A percentile compares a stretch with the other conserved stretches of the same genome.
These are phyloP conservation scores for Heracleum sosnowskyi DNA, from an alignment of 129 eudicot species.

Conservation along the genomic window DNA sequence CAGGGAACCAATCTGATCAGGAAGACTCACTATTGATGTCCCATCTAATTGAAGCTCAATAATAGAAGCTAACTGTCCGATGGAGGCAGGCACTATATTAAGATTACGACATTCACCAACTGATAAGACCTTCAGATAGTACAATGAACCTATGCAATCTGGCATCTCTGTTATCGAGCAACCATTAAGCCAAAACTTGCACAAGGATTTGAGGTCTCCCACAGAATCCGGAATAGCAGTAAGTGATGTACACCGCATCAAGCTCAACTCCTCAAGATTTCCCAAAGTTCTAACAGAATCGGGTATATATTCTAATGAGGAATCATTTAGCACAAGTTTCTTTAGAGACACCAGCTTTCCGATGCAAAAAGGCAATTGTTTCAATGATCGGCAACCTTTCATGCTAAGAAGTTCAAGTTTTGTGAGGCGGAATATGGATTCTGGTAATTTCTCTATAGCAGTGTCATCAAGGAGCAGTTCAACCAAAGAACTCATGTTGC, in stretches of 20 bases:
- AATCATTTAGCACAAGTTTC: slow-evolving; percentile 16
- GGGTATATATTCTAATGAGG: slow-evolving; percentile 22
- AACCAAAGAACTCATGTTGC: slow-evolving; percentile 23
- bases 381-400: slow-evolving; percentile 8
- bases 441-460: slow-evolving; percentile 26
- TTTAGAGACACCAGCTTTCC: slow-evolving; percentile 24
- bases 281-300: slow-evolving; percentile 22
- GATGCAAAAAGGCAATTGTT: slow-evolving; percentile 19
- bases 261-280: slow-evolving; percentile 21
- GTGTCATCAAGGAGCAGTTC: slow-evolving; percentile 28
- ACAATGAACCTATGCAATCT: slow-evolving; percentile 26
- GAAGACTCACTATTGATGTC: slow-evolving; percentile 21
- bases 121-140: slow-evolving; percentile 17
- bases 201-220: slow-evolving; percentile 24
- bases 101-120: slow-evolving; percentile 20
- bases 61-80: slow-evolving; percentile 23
- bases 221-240: slow-evolving; percentile 28
- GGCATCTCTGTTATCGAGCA: slow-evolving; percentile 23
- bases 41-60: slow-evolving; percentile 27
- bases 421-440: slow-evolving; percentile 22
- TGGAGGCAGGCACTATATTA: slow-evolving; percentile 21
- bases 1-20: slow-evolving; percentile 26
- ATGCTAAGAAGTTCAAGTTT: slow-evolving; percentile 34
- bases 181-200: slow-evolving; percentile 12
- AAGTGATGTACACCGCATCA: slow-evolving; percentile 27